Percentiles rank a stretch among this genome's conserved stretches.
Evolutionary conservation across 2,329 filamentous ascomycete genomes (phyloP).

Genomic region (Geosmithia putterillii): DNA sequence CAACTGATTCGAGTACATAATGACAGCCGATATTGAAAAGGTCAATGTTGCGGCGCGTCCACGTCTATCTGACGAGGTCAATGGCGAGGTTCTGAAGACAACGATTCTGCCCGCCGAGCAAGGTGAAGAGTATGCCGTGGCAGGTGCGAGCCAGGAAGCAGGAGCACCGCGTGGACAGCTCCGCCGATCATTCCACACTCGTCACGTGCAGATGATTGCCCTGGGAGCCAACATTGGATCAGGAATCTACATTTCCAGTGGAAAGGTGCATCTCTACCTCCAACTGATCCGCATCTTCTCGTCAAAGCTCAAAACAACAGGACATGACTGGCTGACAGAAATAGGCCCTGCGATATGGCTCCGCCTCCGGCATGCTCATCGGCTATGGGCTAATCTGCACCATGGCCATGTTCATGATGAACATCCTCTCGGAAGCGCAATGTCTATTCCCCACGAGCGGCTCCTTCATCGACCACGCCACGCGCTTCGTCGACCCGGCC

Average conservation of each 20-base stretch:
- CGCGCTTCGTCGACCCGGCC: slow-evolving; percentile 45
- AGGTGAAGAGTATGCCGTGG: background rate
- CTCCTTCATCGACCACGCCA: slow-evolving; percentile 49
- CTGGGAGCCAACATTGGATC: slow-evolving; percentile 37
- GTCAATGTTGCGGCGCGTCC: background rate
- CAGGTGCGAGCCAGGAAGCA: background rate
- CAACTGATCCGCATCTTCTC: too few relatives aligned
- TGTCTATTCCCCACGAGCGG: slow-evolving; percentile 49
- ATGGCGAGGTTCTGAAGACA: background rate
- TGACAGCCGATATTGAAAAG: background rate
- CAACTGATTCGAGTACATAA: too few relatives aligned
- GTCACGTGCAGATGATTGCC: slow-evolving; percentile 28
- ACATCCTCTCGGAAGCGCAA: slow-evolving; percentile 48
- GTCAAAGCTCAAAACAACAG: too few relatives aligned
- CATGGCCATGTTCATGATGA: slow-evolving; percentile 34
- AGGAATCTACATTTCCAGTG: slow-evolving; percentile 61
- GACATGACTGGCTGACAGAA: background rate
- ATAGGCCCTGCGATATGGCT: background rate
- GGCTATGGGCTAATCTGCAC: slow-evolving; percentile 42
- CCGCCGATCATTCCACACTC: background rate
- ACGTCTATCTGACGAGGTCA: background rate
- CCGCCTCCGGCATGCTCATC: slow-evolving; percentile 17
- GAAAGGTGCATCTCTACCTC: slow-evolving; percentile 35
- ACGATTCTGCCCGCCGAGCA: background rate
- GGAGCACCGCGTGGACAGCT: background rate